A percentile compares a stretch with the other conserved stretches of the same genome.
Evolutionary conservation across 2,329 filamentous ascomycete species (phyloP).

Genomic region (Cercospora sojina): DNA sequence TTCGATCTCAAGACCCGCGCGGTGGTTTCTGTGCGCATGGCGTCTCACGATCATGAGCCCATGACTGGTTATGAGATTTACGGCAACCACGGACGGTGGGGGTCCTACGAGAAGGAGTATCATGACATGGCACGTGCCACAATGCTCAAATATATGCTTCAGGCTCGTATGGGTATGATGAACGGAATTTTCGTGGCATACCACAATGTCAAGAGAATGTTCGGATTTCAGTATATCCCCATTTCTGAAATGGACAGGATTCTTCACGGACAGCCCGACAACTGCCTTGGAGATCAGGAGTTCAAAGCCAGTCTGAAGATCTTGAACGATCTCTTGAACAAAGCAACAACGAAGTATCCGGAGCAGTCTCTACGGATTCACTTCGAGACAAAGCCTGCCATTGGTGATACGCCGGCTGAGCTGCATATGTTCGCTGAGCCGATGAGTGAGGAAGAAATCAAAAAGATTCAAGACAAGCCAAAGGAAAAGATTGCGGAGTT

Average conservation of each 20-base stretch:
- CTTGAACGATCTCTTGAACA: slow-evolving; percentile 75
- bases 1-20: slow-evolving; percentile 96
- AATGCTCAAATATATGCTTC: slow-evolving; percentile 93
- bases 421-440: slow-evolving; percentile 93
- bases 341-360: slow-evolving; percentile 72
- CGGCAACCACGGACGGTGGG: slow-evolving; percentile 70
- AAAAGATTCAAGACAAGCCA: slow-evolving; percentile 68
- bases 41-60: slow-evolving; percentile 66
- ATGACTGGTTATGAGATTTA: slow-evolving; percentile 87
- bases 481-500: slow-evolving; percentile 66
- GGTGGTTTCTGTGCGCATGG: slow-evolving; percentile 89
- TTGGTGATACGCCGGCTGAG: slow-evolving; percentile 50
- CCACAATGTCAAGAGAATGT: slow-evolving; percentile 92
- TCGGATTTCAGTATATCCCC: slow-evolving; percentile 93
- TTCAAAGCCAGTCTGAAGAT: slow-evolving; percentile 79
- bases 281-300: slow-evolving; percentile 72
- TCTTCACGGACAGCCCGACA: slow-evolving; percentile 74
- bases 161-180: slow-evolving; percentile 97
- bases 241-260: slow-evolving; percentile 84
- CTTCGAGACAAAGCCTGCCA: slow-evolving; percentile 48
- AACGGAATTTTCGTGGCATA: slow-evolving; percentile 97
- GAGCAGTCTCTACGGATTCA: slow-evolving; percentile 47
- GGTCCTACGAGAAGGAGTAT: slow-evolving; percentile 94
- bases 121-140: slow-evolving; percentile 95
- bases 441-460: slow-evolving; percentile 69